Percentiles rank a stretch among this genome's conserved stretches.
These are phyloP conservation scores for Neoboletus magnificus DNA, from an alignment of 768 basidiomycete genomes.

Conservation along the genomic window DNA sequence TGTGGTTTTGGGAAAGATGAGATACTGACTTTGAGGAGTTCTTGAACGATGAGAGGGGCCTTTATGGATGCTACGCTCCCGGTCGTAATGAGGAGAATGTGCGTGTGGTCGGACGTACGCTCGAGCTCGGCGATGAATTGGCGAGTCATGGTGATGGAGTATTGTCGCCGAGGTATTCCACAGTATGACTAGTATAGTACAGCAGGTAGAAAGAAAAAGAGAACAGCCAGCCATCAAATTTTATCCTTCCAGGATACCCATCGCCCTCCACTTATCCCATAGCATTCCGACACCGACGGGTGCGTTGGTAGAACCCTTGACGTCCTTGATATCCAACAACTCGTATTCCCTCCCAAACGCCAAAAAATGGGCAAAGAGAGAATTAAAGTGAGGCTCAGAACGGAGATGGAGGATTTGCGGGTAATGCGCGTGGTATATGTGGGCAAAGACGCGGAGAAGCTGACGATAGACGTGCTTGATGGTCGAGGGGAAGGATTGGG, in stretches of 20 bases:
- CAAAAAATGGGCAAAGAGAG: constrained; percentile 95
- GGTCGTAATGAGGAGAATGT: constrained; percentile 82
- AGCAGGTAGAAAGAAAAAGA: constrained; percentile 1
- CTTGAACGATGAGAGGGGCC: constrained; percentile 81
- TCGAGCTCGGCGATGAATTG: constrained; percentile 30
- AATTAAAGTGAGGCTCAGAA: constrained; percentile 94
- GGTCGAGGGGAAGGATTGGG: constrained; percentile 83
- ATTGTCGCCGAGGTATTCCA: neutral
- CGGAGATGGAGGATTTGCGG: constrained; percentile 87
- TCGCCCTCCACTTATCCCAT: constrained; percentile 88
- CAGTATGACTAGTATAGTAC: constrained; percentile 12
- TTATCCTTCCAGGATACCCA: constrained; percentile 62
- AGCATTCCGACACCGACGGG: constrained; percentile 72
- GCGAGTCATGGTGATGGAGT: constrained; percentile 3
- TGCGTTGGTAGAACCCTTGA: constrained; percentile 62
- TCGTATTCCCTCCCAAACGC: constrained; percentile 96
- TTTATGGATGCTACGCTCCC: constrained; percentile 98
- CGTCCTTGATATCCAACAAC: constrained; percentile 82
- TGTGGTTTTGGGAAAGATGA: neutral
- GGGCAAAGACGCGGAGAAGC: constrained; percentile 94
- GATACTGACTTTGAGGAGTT: constrained; percentile 60
- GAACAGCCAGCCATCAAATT: neutral
- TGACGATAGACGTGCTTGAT: constrained; percentile 95
- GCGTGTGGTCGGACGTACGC: constrained; percentile 30
- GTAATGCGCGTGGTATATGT: constrained; percentile 96